Evolutionary conservation across 1,139 yeast genomes (phyloP).

Genomic region (Hanseniaspora sp.): DNA sequence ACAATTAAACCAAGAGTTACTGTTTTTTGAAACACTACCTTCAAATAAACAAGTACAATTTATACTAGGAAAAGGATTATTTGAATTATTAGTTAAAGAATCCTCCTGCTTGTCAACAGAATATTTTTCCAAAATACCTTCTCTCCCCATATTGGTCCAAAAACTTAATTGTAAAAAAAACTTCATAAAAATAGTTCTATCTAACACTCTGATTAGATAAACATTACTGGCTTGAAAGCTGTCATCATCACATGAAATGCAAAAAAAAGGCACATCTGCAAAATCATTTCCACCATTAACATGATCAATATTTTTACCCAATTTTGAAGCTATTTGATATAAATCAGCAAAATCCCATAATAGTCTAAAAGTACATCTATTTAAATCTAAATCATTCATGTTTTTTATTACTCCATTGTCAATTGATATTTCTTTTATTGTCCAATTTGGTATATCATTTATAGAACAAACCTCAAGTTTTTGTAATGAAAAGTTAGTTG

Average conservation of each 20-base stretch:
- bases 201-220: slow-evolving; percentile 35
- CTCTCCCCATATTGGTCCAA: slow-evolving; percentile 54
- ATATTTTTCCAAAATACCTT: slow-evolving; percentile 30
- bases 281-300: slow-evolving; percentile 4
- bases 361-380: background rate
- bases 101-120: background rate
- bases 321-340: background rate
- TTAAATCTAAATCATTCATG: background rate
- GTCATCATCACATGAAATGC: background rate
- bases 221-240: background rate
- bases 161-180: slow-evolving; percentile 44
- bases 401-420: slow-evolving; percentile 2
- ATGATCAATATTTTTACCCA: background rate
- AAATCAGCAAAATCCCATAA: slow-evolving; percentile 4
- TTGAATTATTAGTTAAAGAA: background rate
- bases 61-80: slow-evolving; percentile 14
- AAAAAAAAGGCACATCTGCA: slow-evolving; percentile 12
- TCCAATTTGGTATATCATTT: slow-evolving; percentile 8
- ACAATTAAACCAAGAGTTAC: background rate
- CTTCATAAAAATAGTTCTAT: slow-evolving; percentile 35
- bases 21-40: background rate
- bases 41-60: slow-evolving; percentile 9
- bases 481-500: background rate
- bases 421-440: slow-evolving; percentile 3
- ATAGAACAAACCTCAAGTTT: slow-evolving; percentile 7